Evolutionary conservation across 306 rosid genomes (phyloP), one percentile per base, ranked within the genome.

Genomic region (Gleditsia sinensis): DNA sequence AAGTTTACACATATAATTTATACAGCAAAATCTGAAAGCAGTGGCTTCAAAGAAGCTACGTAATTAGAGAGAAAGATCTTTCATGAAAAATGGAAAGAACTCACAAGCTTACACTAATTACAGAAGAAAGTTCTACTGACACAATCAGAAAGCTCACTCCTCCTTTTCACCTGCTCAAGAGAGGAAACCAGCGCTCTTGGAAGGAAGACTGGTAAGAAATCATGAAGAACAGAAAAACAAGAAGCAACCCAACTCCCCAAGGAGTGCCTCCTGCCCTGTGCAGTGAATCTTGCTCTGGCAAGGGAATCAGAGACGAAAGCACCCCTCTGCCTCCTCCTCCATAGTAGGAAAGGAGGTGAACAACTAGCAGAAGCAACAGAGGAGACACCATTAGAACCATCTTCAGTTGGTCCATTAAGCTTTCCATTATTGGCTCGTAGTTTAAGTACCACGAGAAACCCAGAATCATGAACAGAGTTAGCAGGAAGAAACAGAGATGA

Each of bases 181-280:
- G 83, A 67, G 97, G 97, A 54, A 91, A 91, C 97, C 92, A 91
- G 1, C 92, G 82, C 75, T 91, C 94, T 78, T 85, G 91, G 6
- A 91, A 78, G 67, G 80, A 85, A 78, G 94, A 89, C 0, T 81
- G 97, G 28, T 88, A 85, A 62, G 94, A 91, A 0, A 87, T 42
- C 97, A 91, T 89, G 75, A 91, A 85, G 20, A 89, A 67, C 0
- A 91, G 83, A 70, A 87, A 13, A n/a, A 87, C 94, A 55, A 91
- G 92, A 43, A 87, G n/a, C 25, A 89, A 76, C 0, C 87, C 97
- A 53, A 91, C 84, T 1, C 97, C 97, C 97, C 97, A 91, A 27
- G 97, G 97, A 50, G 94, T 91, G 42, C 89, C 94, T 65, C 94
- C 94, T 0, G 91, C 94, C 21, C 88, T 76, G 6, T 91, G 90